phyloP scores from a whole-genome alignment of 352 stramenopile genomes.

The Phytophthora sansomeana region DNA sequence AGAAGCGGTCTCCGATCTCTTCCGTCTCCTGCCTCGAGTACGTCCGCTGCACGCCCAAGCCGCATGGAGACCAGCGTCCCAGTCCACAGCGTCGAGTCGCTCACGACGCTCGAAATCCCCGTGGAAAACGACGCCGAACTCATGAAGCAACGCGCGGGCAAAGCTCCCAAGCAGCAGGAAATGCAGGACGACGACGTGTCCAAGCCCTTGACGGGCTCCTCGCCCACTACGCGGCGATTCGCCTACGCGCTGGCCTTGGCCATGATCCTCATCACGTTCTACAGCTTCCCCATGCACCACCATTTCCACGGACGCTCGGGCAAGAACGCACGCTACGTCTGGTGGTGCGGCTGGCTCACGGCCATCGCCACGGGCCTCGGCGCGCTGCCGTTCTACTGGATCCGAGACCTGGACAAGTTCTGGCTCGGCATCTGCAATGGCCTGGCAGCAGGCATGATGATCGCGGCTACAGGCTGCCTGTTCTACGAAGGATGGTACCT shows the following conservation, averaged over 20 bases:
- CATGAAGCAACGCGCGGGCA: slow-evolving; percentile 32
- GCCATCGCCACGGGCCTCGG: slow-evolving; percentile 95
- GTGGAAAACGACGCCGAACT: slow-evolving; percentile 23
- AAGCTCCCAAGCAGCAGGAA: slow-evolving; percentile 9
- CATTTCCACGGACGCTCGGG: slow-evolving; percentile 35
- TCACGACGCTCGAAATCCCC: slow-evolving; percentile 26
- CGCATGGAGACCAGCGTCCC: slow-evolving; percentile 31
- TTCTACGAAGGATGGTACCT: slow-evolving; percentile 94
- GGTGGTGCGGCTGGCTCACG: slow-evolving; percentile 98
- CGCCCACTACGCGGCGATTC: slow-evolving; percentile 16
- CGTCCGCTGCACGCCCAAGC: slow-evolving; percentile 3
- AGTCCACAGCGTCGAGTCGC: slow-evolving; percentile 12
- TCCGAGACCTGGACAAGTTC: slow-evolving; percentile 93
- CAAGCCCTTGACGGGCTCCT: slow-evolving; percentile 26
- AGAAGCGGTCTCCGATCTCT: slow-evolving; percentile 14
- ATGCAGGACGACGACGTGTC: slow-evolving; percentile 7
- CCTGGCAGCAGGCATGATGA: slow-evolving; percentile 98
- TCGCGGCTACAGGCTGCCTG: slow-evolving; percentile 95
- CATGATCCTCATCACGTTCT: slow-evolving; percentile 73
- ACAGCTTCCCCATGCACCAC: slow-evolving; percentile 57
- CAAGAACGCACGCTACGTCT: slow-evolving; percentile 93
- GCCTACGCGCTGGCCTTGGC: slow-evolving; percentile 58
- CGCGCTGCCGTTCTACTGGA: slow-evolving; percentile 95
- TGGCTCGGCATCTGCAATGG: slow-evolving; percentile 96
- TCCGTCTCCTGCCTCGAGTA: slow-evolving; percentile 23